These are phyloP conservation scores for Nitzschia putrida DNA, from an alignment of 108 stramenopile species.

Conservation along the genomic window DNA sequence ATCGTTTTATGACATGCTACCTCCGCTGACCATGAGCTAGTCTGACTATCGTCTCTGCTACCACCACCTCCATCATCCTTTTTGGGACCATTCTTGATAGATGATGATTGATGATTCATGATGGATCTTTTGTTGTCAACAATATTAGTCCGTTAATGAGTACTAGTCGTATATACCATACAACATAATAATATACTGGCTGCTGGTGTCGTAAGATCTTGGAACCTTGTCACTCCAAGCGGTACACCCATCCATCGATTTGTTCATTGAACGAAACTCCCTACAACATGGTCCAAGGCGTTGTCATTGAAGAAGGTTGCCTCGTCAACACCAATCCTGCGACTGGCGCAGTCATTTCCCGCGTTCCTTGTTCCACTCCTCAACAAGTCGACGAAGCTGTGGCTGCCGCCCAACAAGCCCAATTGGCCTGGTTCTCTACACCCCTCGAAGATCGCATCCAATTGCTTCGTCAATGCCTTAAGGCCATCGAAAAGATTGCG, in stretches of 20 bases:
- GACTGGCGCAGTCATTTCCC: constrained; percentile 64
- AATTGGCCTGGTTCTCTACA: constrained; percentile 42
- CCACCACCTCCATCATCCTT: no score
- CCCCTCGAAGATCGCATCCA: constrained; percentile 57
- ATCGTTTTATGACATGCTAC: no score
- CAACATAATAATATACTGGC: no score
- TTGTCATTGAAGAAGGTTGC: constrained; percentile 51
- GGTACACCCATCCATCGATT: neutral
- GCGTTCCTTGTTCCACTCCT: constrained; percentile 56
- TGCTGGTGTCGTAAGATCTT: no score
- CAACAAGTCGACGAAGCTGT: constrained; percentile 53
- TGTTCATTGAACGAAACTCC: neutral
- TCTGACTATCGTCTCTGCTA: no score
- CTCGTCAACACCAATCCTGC: constrained; percentile 79
- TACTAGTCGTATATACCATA: no score
- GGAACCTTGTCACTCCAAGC: no score
- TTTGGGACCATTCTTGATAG: no score
- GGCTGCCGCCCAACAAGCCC: constrained; percentile 44
- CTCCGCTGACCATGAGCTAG: no score
- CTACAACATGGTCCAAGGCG: constrained; percentile 70
- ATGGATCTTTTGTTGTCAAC: no score
- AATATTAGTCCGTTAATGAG: no score
- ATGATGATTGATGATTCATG: no score
- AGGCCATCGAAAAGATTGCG: constrained; percentile 32
- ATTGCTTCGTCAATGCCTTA: constrained; percentile 49